Base-by-base conservation (phyloP, 345 rosid genomes). In the Camelina sativa region DNA sequence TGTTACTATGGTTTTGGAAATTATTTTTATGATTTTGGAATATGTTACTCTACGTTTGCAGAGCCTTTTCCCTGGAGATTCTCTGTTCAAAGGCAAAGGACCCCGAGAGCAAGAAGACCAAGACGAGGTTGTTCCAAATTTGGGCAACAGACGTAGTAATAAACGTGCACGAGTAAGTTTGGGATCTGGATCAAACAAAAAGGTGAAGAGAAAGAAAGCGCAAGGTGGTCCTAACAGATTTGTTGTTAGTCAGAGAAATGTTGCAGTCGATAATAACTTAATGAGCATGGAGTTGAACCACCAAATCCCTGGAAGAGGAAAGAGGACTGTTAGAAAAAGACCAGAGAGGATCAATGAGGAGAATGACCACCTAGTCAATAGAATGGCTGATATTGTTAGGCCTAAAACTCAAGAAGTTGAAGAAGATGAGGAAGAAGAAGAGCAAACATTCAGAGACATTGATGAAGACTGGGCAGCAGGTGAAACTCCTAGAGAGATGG, bases 261-360 rank as follows among this genome's bases (percentile, higher is more conserved):
- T 63, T 47, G 66, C 80, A 70, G 82, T 76, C 5, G 53, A 43
- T 65, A 85, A 68, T 57, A 86, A 71, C 76, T 65, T 85, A 35
- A 86, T 78, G 81, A 76, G 88, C 80, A 69, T 92, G 74, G 77
- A 82, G 71, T 15, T 75, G 74, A 80, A 79, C 66, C 80, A 85
- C 41, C 89, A 74, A 78, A 72, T 66, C 48, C 75, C 86, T 61
- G 87, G 88, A 65, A 82, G 95, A 38, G 97, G 99, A 47, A 94
- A 89, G 8, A 77, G 97, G 37, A 96, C 99, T 0, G 86, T 86
- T 71, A 84, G 99, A 72, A 96, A 80, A 87, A 88, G 96, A 79
- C 82, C 86, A 19, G 98, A 86, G 54, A 88, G 83, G 81, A 79
- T 63, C 28, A 76, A 76, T 30, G 69, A 52, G 34, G 85, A 82